Evolutionary conservation across 768 basidiomycete genomes (phyloP).

Genomic region (Tylopilus sp.): DNA sequence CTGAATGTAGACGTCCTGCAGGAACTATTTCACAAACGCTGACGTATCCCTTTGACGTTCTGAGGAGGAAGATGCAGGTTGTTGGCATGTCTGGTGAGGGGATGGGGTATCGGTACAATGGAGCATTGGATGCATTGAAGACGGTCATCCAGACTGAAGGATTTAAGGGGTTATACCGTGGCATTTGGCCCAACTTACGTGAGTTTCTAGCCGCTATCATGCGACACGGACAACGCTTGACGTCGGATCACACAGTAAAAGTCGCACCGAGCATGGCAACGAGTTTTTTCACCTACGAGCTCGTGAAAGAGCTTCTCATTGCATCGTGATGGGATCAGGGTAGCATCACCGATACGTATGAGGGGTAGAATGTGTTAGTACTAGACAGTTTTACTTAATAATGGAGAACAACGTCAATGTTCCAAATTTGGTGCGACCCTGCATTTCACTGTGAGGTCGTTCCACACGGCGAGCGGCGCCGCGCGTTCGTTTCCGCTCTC

Average conservation of each 20-base stretch:
- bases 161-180: slow-evolving; percentile 71
- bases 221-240: slow-evolving; percentile 3
- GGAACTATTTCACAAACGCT: slow-evolving; percentile 92
- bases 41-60: slow-evolving; percentile 94
- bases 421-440: slow-evolving; percentile 9
- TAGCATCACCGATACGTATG: neutral
- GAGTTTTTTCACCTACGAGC: slow-evolving; percentile 80
- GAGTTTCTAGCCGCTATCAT: slow-evolving; percentile 30
- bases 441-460: slow-evolving; percentile 4
- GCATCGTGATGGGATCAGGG: slow-evolving; percentile 13
- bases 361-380: neutral
- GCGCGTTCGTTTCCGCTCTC: slow-evolving; percentile 14
- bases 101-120: slow-evolving; percentile 65
- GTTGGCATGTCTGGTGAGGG: slow-evolving; percentile 66
- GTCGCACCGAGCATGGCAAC: slow-evolving; percentile 90
- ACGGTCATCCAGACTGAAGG: slow-evolving; percentile 75
- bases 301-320: slow-evolving; percentile 52
- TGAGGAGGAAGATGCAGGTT: slow-evolving; percentile 95
- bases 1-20: slow-evolving; percentile 22
- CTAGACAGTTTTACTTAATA: slow-evolving; percentile 2
- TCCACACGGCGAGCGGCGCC: slow-evolving; percentile 18
- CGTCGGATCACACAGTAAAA: slow-evolving; percentile 53
- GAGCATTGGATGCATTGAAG: slow-evolving; percentile 74
- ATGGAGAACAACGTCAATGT: slow-evolving; percentile 9
- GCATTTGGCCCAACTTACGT: slow-evolving; percentile 88